phyloP scores from a whole-genome alignment of 164 flowering plant species.

The Piper longum region DNA sequence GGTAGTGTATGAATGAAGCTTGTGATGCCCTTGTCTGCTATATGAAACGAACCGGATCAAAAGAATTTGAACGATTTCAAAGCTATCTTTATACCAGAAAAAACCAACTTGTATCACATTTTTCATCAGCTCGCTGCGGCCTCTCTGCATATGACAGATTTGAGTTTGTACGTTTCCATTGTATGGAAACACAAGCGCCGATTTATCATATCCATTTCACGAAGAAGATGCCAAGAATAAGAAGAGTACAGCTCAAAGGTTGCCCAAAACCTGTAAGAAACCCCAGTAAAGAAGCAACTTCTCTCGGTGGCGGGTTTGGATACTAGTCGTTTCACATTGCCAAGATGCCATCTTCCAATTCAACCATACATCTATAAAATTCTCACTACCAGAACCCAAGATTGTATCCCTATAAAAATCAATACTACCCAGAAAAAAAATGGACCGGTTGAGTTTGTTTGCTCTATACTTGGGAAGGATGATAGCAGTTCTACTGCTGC shows the following conservation, averaged over 20 bases:
- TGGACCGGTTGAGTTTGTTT: neutral
- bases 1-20: neutral
- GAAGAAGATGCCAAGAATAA: neutral
- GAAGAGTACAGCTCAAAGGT: neutral
- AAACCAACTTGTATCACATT: neutral
- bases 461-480: neutral
- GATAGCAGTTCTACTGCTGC: neutral
- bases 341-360: neutral
- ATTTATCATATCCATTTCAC: neutral
- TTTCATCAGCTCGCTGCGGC: neutral
- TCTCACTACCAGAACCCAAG: too few relatives aligned
- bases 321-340: neutral
- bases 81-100: neutral
- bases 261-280: conserved; percentile 3
- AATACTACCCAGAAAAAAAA: neutral
- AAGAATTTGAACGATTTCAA: too few relatives aligned
- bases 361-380: neutral
- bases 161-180: neutral
- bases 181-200: neutral
- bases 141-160: neutral
- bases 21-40: neutral
- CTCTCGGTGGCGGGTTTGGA: neutral
- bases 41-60: too few relatives aligned
- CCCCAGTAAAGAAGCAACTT: neutral
- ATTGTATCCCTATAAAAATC: too few relatives aligned